These are phyloP conservation scores for Amphirosellinia nigrospora DNA, from an alignment of 495 filamentous ascomycete species.

Conservation along the genomic window DNA sequence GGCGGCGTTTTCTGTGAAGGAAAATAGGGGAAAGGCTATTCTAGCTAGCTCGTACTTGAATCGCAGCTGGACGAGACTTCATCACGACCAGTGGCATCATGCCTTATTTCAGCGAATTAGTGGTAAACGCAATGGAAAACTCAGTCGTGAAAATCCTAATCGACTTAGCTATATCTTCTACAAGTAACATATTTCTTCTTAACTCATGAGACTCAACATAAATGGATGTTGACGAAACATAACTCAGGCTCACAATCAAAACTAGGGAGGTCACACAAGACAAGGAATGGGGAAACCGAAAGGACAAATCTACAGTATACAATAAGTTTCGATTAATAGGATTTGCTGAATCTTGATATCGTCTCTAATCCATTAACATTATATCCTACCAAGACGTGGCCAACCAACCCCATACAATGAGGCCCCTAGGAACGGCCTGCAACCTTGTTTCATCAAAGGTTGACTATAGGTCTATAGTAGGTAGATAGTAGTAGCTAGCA, in stretches of 20 bases:
- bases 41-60: background rate
- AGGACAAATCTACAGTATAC: background rate
- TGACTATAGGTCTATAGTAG: constrained; percentile 22
- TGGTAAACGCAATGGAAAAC: background rate
- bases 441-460: constrained; percentile 4
- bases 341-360: constrained; percentile 15
- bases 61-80: background rate
- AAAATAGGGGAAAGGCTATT: background rate
- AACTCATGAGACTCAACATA: background rate
- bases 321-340: constrained; percentile 9
- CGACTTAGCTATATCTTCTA: background rate
- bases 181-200: background rate
- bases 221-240: background rate
- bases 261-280: background rate
- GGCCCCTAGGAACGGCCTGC: background rate
- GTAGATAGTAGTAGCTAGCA: constrained; percentile 20
- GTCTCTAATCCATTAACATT: constrained; percentile 29
- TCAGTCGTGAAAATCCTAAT: background rate
- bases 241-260: background rate
- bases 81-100: background rate
- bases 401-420: constrained; percentile 11
- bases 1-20: background rate
- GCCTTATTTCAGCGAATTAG: background rate
- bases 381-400: constrained; percentile 25
- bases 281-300: background rate